Evolutionary conservation across 805 yeast genomes (phyloP).

Genomic region (Nakazawaea wyomingensis): DNA sequence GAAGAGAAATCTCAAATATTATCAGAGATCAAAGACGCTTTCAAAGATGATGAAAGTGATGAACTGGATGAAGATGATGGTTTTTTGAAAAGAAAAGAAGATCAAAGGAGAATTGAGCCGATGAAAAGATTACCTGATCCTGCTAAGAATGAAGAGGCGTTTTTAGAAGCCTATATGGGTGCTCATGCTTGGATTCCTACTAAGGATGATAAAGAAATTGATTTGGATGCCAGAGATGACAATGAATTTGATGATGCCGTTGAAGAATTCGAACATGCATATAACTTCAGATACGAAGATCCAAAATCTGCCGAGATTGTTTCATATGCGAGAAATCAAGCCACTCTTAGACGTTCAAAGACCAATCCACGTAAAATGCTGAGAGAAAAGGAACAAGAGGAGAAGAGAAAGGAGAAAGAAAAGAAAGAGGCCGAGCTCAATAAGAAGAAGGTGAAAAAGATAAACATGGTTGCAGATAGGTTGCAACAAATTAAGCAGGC

Average conservation of each 20-base stretch:
- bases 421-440: constrained; percentile 57
- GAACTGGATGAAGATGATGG: constrained; percentile 40
- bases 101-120: constrained; percentile 17
- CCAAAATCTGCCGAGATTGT: constrained; percentile 86
- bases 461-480: constrained; percentile 72
- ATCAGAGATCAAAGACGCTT: constrained; percentile 69
- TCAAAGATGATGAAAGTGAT: constrained; percentile 40
- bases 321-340: constrained; percentile 91
- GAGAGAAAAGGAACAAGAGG: constrained; percentile 65
- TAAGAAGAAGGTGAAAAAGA: constrained; percentile 69
- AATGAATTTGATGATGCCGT: constrained; percentile 90
- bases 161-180: constrained; percentile 66
- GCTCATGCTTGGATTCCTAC: constrained; percentile 89
- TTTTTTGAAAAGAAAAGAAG: constrained; percentile 56
- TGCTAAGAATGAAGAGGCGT: constrained; percentile 54
- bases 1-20: constrained; percentile 74
- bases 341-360: constrained; percentile 80
- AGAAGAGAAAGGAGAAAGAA: constrained; percentile 43
- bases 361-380: constrained; percentile 72
- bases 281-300: constrained; percentile 93
- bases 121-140: constrained; percentile 58
- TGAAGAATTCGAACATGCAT: constrained; percentile 86
- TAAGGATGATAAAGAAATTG: constrained; percentile 48
- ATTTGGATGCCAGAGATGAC: constrained; percentile 58
- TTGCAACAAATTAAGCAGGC: constrained; percentile 59